Base-by-base conservation (phyloP, 2,329 filamentous ascomycete genomes). In the Talaromyces sp. region DNA sequence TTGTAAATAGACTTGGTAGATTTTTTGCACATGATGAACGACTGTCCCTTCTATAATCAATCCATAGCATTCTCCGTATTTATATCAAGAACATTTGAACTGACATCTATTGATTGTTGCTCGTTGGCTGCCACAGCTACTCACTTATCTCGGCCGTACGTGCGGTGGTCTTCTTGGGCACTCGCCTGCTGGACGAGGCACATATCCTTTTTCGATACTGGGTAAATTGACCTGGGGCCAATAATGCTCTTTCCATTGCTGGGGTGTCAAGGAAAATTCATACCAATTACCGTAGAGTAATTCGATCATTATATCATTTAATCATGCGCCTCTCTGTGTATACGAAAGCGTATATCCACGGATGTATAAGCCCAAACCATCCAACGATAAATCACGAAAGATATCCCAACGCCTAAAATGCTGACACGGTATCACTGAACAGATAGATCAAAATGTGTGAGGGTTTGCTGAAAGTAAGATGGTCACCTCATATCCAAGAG, bases 401-500 rank as follows among this genome's bases (percentile, higher is more conserved):
- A 37, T 54, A 54, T 37, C 9, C 31, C 31, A 23, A 42, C 48
- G 44, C 37, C 42, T 33, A 48, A 40, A 61, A 55, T 44, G 42
- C 40, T 48, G 25, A 48, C 60, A 37, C 54, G 63, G 59, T 66
- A 67, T 67, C 23, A 11, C 48, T 55, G 37, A 61, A 33, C 16
- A 59, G 28, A 31, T 25, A 39, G 31, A 23, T 16, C n/a, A 55
- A 25, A 55, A 54, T 12, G 37, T 21, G 16, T 9, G 37, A 28
- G 50, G 7, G 39, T 14, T 39, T 14, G 23, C 21, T 16, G 42
- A 60, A 42, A 21, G 18, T 37, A 60, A 60, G 28, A 50, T 28
- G 48, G 31, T 52, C 44, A 66, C 37, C 46, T 70, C 65, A 76
- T 64, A 63, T 76, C 73, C 54, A 76, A 16, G 35, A 76, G 68